Evolutionary conservation across 257 asterid species (phyloP).

Genomic region (Nicotiana undulata): DNA sequence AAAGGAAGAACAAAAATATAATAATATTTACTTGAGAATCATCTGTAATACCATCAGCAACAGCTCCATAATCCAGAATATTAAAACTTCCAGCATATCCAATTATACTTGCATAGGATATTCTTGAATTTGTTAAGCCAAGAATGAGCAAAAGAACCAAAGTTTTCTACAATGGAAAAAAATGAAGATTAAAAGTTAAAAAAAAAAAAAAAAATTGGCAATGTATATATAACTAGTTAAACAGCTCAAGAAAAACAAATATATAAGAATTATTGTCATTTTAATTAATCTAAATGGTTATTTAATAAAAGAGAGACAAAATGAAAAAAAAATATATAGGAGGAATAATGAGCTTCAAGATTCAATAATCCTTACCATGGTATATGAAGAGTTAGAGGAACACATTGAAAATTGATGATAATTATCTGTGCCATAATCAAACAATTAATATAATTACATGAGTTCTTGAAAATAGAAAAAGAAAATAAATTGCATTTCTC

Average conservation of each 20-base stretch:
- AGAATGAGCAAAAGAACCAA: slow-evolving; percentile 18
- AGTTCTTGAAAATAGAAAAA: background rate
- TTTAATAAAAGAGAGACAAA: background rate
- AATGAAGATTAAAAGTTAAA: background rate
- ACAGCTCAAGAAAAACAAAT: background rate
- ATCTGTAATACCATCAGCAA: slow-evolving; percentile 30
- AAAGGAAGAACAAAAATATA: background rate
- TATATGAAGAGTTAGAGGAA: slow-evolving; percentile 8
- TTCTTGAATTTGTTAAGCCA: slow-evolving; percentile 19
- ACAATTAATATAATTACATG: background rate
- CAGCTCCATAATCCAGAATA: slow-evolving; percentile 54
- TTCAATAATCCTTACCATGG: slow-evolving; percentile 19
- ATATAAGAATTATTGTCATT: background rate
- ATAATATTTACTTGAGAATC: slow-evolving; percentile 37
- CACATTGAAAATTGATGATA: background rate
- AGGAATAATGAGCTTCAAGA: background rate
- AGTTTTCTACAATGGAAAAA: slow-evolving; percentile 19
- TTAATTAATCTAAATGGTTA: background rate
- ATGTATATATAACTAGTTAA: background rate
- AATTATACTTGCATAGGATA: background rate
- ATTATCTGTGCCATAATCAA: slow-evolving; percentile 7
- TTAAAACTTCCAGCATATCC: slow-evolving; percentile 19
- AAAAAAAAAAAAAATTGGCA: background rate
- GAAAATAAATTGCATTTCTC: background rate
- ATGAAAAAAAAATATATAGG: background rate